Conservation (phyloP, 176 grass and related monocot genomes). For the Guadua angustifolia region DNA sequence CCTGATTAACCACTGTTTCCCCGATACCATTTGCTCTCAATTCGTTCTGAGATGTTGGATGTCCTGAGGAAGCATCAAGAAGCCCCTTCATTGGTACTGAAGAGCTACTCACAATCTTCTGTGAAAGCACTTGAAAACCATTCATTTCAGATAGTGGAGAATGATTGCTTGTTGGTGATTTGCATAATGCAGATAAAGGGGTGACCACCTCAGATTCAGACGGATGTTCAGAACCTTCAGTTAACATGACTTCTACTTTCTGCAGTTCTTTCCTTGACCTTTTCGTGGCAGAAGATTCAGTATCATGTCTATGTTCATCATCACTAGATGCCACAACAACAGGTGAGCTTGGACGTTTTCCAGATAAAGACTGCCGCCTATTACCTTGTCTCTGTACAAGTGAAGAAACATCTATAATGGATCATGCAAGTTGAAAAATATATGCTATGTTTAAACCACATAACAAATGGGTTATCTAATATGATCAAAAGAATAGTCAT, state of each 20-base stretch:
- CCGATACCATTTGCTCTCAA: slow-evolving; percentile 12
- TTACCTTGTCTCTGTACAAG: slow-evolving; percentile 43
- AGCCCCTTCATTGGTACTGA: slow-evolving; percentile 4
- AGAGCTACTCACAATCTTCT: slow-evolving; percentile 7
- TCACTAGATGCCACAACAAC: slow-evolving; percentile 41
- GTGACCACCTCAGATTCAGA: slow-evolving; percentile 33
- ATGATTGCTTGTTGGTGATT: slow-evolving; percentile 43
- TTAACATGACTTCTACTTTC: background rate
- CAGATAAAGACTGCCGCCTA: slow-evolving; percentile 40
- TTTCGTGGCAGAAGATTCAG: slow-evolving; percentile 31
- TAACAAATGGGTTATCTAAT: slow-evolving; percentile 23
- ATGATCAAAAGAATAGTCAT: background rate
- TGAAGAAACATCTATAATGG: background rate
- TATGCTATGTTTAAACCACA: background rate
- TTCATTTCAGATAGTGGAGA: slow-evolving; percentile 7
- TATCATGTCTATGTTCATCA: slow-evolving; percentile 33
- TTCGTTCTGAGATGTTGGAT: slow-evolving; percentile 20
- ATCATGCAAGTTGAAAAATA: slow-evolving; percentile 32
- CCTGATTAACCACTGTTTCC: slow-evolving; percentile 36
- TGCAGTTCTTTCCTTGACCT: slow-evolving; percentile 41
- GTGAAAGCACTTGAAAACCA: slow-evolving; percentile 32
- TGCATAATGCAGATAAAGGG: slow-evolving; percentile 30
- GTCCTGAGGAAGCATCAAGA: slow-evolving; percentile 30
- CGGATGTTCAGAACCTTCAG: slow-evolving; percentile 23
- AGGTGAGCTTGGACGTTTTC: slow-evolving; percentile 37